Conservation (phyloP, 768 basidiomycete genomes). For the Agrocybe chaxingu region DNA sequence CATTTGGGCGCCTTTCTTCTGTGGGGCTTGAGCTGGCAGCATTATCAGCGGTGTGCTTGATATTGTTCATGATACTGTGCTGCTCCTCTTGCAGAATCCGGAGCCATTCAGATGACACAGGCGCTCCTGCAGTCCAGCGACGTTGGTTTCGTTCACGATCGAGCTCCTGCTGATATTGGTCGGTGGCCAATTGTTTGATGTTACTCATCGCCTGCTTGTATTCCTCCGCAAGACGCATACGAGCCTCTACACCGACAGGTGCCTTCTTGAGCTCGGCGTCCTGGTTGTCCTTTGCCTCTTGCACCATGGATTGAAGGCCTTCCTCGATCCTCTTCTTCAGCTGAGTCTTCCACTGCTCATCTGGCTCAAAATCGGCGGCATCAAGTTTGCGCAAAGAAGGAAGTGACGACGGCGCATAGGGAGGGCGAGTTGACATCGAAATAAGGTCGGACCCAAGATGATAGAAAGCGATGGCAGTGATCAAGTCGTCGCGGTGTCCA, state of each 20-base stretch:
- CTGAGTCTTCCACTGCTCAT: conserved; percentile 50
- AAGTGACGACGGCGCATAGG: conserved; percentile 23
- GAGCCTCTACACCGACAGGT: conserved; percentile 25
- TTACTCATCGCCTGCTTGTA: conserved; percentile 38
- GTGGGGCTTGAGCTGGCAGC: conserved; percentile 2
- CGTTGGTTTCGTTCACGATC: conserved; percentile 48
- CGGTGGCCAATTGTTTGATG: conserved; percentile 42
- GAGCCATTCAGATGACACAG: conserved; percentile 24
- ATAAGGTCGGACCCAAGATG: conserved; percentile 4
- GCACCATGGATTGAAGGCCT: conserved; percentile 38
- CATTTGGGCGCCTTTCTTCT: not conserved
- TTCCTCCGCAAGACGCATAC: conserved; percentile 35
- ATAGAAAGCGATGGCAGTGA: conserved; percentile 8
- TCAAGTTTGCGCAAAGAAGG: conserved; percentile 18
- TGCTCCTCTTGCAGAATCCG: conserved; percentile 31
- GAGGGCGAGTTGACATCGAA: conserved; percentile 35
- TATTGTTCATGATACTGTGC: conserved; percentile 44
- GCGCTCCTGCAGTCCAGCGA: conserved; percentile 42
- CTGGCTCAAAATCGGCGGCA: conserved; percentile 43
- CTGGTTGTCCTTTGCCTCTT: conserved; percentile 61
- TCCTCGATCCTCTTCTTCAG: conserved; percentile 49
- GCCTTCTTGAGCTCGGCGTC: conserved; percentile 46
- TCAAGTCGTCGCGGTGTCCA: conserved; percentile 11
- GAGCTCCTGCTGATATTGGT: conserved; percentile 41
- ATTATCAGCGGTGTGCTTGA: conserved; percentile 30